These are phyloP conservation scores for Aspergillus saccharolyticus DNA, from an alignment of 495 filamentous ascomycete genomes.

Conservation along the genomic window DNA sequence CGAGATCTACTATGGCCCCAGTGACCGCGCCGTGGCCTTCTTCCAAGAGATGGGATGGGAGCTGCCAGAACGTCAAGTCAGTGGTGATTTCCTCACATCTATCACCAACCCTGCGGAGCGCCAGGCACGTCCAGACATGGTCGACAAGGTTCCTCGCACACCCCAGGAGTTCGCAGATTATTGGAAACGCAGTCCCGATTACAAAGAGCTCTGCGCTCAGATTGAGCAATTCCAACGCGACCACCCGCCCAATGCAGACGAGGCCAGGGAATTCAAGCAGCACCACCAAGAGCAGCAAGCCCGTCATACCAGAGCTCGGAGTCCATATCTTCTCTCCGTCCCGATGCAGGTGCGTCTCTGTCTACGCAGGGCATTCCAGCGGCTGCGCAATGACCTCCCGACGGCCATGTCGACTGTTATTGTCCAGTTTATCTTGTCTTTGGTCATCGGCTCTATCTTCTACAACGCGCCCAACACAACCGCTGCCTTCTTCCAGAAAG, in stretches of 20 bases:
- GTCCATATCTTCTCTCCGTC: slow-evolving; percentile 39
- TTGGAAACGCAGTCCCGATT: slow-evolving; percentile 49
- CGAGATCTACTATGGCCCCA: slow-evolving; percentile 59
- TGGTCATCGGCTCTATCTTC: slow-evolving; percentile 81
- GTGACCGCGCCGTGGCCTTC: slow-evolving; percentile 50
- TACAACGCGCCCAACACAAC: slow-evolving; percentile 46
- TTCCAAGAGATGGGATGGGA: slow-evolving; percentile 50
- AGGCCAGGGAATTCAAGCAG: slow-evolving; percentile 24
- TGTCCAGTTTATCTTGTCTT: slow-evolving; percentile 64
- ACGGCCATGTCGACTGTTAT: slow-evolving; percentile 64
- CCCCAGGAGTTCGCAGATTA: slow-evolving; percentile 60
- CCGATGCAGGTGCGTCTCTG: slow-evolving; percentile 46
- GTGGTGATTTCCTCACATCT: slow-evolving; percentile 65
- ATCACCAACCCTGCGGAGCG: slow-evolving; percentile 63
- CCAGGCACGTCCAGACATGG: slow-evolving; percentile 50
- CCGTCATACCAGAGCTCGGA: slow-evolving; percentile 27
- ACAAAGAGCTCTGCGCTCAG: slow-evolving; percentile 40
- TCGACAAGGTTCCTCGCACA: slow-evolving; percentile 61
- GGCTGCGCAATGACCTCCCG: slow-evolving; percentile 62
- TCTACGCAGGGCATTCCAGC: slow-evolving; percentile 42
- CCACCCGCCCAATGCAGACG: slow-evolving; percentile 17
- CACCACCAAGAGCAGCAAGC: slow-evolving; percentile 27
- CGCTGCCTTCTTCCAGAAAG: slow-evolving; percentile 36
- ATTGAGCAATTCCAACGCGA: slow-evolving; percentile 35
- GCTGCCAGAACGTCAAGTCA: slow-evolving; percentile 54